Conservation (phyloP, 2,329 filamentous ascomycete genomes). For the Stemphylium beticola region DNA sequence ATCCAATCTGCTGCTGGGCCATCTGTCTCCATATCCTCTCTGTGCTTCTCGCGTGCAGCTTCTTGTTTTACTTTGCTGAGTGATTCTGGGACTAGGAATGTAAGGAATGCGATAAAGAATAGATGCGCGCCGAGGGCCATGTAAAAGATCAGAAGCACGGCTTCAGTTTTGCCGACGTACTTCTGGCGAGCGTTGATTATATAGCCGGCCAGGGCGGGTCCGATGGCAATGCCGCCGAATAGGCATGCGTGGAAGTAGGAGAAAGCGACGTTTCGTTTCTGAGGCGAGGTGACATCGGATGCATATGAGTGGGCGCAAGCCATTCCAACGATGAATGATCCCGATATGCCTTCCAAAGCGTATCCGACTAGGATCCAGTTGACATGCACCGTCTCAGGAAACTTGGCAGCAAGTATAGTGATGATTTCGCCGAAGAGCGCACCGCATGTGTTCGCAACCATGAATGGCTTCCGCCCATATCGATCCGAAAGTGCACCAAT, state of each 20-base stretch:
- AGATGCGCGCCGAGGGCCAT: conserved; percentile 74
- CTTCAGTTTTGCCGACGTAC: conserved; percentile 64
- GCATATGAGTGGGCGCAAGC: conserved; percentile 84
- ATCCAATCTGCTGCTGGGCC: conserved; percentile 52
- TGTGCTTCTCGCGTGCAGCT: conserved; percentile 72
- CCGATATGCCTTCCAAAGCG: conserved; percentile 80
- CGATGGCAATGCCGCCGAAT: conserved; percentile 86
- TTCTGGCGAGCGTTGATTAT: conserved; percentile 66
- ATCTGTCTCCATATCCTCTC: conserved; percentile 47
- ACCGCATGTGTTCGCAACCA: conserved; percentile 76
- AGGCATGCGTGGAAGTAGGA: conserved; percentile 89
- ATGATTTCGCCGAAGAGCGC: conserved; percentile 75
- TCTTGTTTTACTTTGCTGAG: conserved; percentile 75
- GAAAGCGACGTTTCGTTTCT: conserved; percentile 80
- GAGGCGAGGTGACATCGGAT: conserved; percentile 83
- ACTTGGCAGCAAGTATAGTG: conserved; percentile 78
- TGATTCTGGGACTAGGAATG: conserved; percentile 81
- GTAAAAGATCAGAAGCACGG: conserved; percentile 84
- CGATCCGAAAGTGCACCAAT: conserved; percentile 86
- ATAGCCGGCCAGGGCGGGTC: conserved; percentile 80
- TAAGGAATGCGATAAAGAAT: conserved; percentile 74
- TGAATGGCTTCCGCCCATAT: conserved; percentile 76
- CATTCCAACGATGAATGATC: conserved; percentile 86
- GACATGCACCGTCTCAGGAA: conserved; percentile 74
- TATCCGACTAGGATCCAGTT: conserved; percentile 79